phyloP scores from a whole-genome alignment of 2,329 filamentous ascomycete species.

The Phaeosphaeriaceae sp. region DNA sequence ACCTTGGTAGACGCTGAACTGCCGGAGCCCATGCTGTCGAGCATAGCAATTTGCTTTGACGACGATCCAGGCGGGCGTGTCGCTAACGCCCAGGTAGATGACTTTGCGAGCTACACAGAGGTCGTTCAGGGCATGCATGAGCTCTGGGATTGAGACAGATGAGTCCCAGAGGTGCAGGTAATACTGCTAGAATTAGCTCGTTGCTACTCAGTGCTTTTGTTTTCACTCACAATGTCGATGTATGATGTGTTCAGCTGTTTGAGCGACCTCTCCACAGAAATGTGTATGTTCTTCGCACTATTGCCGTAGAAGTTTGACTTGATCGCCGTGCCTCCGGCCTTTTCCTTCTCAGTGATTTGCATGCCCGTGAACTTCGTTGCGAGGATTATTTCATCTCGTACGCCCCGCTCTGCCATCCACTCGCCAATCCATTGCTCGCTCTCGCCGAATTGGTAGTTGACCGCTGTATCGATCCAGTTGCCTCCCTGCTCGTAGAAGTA shows the following conservation, averaged over 20 bases:
- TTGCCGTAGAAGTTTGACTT: conserved; percentile 25
- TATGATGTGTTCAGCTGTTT: conserved; percentile 63
- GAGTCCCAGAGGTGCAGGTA: conserved; percentile 53
- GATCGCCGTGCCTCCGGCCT: conserved; percentile 20
- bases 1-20: conserved; percentile 52
- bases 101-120: conserved; percentile 52
- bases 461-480: conserved; percentile 74
- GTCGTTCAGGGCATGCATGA: conserved; percentile 54
- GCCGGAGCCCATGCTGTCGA: conserved; percentile 48
- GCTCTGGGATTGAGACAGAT: conserved; percentile 51
- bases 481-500: conserved; percentile 71
- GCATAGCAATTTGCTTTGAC: conserved; percentile 45
- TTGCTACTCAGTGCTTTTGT: conserved; percentile 39
- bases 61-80: conserved; percentile 53
- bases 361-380: conserved; percentile 52
- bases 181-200: conserved; percentile 28
- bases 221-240: conserved; percentile 59
- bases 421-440: conserved; percentile 54
- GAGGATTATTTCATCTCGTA: conserved; percentile 51
- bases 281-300: conserved; percentile 23
- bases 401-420: conserved; percentile 49
- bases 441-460: conserved; percentile 51
- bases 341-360: conserved; percentile 21
- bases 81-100: conserved; percentile 54
- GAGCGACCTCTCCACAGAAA: conserved; percentile 18